Evolutionary conservation across 257 asterid species (phyloP).

Genomic region (Solanum gracilifrons): DNA sequence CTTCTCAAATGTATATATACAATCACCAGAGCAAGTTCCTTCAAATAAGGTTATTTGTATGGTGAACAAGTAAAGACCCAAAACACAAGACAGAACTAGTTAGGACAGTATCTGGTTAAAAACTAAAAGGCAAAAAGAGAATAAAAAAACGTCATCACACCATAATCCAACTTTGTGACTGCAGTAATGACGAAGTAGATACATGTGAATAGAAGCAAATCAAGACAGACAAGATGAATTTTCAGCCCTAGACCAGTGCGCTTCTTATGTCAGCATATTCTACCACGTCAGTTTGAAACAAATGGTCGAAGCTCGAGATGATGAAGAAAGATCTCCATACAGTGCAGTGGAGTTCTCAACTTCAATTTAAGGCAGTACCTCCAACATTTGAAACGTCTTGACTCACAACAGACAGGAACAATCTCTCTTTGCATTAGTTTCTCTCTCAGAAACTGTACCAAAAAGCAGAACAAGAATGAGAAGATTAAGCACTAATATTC

Average conservation of each 20-base stretch:
- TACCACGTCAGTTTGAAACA: background rate
- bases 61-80: background rate
- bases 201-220: no score
- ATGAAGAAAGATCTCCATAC: background rate
- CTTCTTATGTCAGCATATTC: background rate
- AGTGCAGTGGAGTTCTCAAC: background rate
- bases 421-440: background rate
- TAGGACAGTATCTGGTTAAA: background rate
- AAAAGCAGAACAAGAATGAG: background rate
- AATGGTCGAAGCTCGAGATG: background rate
- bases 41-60: background rate
- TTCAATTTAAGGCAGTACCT: background rate
- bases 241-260: background rate
- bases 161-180: background rate
- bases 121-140: background rate
- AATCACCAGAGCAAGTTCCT: background rate
- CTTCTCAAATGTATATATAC: background rate
- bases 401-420: background rate
- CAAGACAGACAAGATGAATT: background rate
- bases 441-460: background rate
- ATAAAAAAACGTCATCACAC: background rate
- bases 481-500: background rate
- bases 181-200: background rate
- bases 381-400: background rate
- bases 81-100: background rate